Evolutionary conservation across 306 rosid species (phyloP), one percentile per base, ranked within the genome.

Genomic region (Cicer bijugum): DNA sequence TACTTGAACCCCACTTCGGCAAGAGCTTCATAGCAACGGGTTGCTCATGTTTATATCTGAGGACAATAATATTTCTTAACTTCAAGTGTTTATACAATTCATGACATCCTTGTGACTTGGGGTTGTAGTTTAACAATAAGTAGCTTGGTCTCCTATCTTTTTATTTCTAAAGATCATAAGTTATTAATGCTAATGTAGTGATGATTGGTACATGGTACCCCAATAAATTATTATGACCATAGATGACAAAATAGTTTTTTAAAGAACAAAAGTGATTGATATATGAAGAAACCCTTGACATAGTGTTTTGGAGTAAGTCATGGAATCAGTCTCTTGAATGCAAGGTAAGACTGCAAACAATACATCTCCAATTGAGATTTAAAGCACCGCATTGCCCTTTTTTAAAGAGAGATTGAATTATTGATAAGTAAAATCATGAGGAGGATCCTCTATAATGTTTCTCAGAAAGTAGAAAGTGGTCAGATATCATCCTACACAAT

Each of bases 171-270:
- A 71, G 12, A 60, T 51, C 59, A 63, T 3, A 28, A 55, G 15
- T 63, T 35, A 78, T 42, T 23, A 16, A 9, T 6, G 46, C 23
- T 28, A 35, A 48, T 51, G 10, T 4, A 14, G 23, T 15, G 23
- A 51, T 17, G 63, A 62, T 16, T 44, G 20, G 78, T 28, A 64
- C 55, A 7, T 44, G 14, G 78, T 28, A 64, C 55, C 10, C 6
- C 40, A 33, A 35, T 20, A 45, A 55, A 52, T 44, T 69, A 75
- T 61, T 37, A 40, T 1, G 17, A 57, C 55, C 63, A 52, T 42
- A 53, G 60, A 52, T 20, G 69, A 73, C 52, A 57, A 61, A 20
- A 74, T 28, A 38, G 48, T 61, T 59, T 72, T 55, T 51, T 10
- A n/a, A 59, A 19, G 35, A 67, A 50, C 11, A 76, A 58, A 16